Base-by-base conservation (phyloP, 2,329 filamentous ascomycete species). In the Arthrobotrys megalospora region DNA sequence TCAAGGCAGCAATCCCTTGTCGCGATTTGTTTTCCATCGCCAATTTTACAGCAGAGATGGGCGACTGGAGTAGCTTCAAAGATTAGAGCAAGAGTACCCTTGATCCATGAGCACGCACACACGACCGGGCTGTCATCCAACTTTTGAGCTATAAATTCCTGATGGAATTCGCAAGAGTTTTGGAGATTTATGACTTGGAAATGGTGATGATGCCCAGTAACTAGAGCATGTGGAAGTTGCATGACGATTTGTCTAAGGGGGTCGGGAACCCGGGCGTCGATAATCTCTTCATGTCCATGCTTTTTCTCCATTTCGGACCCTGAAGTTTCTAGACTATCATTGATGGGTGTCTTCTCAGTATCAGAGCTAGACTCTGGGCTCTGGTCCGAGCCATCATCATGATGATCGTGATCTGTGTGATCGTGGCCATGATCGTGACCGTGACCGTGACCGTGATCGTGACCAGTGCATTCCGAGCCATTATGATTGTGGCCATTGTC, bases 191-290 rank as follows among this genome's bases (percentile, higher is more conserved):
- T 41, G 4, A 70, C 4, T 14, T 60, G 28, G 14, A 70, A 77
- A n/a, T 77, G 73, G 43, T 77, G 73, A 41, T 77, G 73, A 28
- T 77, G 73, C n/a, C 52, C 50, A 0, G 60, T 70, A 1, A 53
- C 52, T 4, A 70, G 45, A 36, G 73, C 11, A 38, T 77, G 73
- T 8, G 73, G 60, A 12, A 77, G 50, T 24, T 62, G 41, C 16
- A 28, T 6, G 11, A 71, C 58, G 4, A 8, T 24, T 38, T 28
- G 6, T n/a, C 53, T 76, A 11, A 69, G 32, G 4, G 58, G 16
- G 5, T 66, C 58, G 0, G 65, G 50, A 11, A 70, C 12, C 28
- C 38, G 55, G 12, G 12, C 28, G 12, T 62, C 58, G 11, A 16
- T 21, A 5, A 38, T 36, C 14, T 48, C 52, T 5, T 62, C 38